Evolutionary conservation across 2,329 filamentous ascomycete species (phyloP).

Genomic region (Periconia digitata): DNA sequence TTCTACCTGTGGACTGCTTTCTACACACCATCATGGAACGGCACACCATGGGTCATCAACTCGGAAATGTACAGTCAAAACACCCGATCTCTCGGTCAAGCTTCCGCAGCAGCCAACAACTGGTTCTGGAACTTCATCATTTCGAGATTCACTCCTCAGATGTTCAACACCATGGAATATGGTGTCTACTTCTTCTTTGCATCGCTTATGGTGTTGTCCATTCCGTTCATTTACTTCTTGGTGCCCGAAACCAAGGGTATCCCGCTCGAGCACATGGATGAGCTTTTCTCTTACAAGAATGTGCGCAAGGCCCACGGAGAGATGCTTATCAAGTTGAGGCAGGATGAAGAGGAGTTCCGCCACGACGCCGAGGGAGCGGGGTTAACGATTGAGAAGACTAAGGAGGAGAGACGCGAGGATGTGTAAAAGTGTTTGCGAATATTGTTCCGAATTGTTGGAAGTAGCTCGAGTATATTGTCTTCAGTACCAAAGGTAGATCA

Average conservation of each 20-base stretch:
- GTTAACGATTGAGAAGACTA: conserved; percentile 36
- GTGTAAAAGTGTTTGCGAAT: too few relatives aligned
- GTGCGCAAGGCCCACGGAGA: conserved; percentile 42
- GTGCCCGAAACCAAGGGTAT: conserved; percentile 49
- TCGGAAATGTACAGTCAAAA: conserved; percentile 73
- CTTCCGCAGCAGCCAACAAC: conserved; percentile 70
- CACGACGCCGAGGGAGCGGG: conserved; percentile 36
- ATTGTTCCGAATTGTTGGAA: too few relatives aligned
- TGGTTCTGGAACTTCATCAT: conserved; percentile 75
- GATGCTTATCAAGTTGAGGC: conserved; percentile 42
- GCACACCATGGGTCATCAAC: conserved; percentile 75
- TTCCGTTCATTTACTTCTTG: conserved; percentile 51
- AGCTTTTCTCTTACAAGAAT: conserved; percentile 18
- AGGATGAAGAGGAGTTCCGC: conserved; percentile 46
- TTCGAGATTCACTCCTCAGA: conserved; percentile 66
- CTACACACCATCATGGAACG: conserved; percentile 72
- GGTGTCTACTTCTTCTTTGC: conserved; percentile 53
- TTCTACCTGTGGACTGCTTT: conserved; percentile 75
- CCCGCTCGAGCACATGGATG: conserved; percentile 49
- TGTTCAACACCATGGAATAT: conserved; percentile 53
- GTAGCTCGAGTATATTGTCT: too few relatives aligned
- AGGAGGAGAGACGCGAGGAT: conserved; percentile 17
- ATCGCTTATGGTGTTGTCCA: conserved; percentile 48
- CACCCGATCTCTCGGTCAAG: conserved; percentile 66
- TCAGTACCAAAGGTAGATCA: too few relatives aligned